Evolutionary conservation across 1,139 yeast genomes (phyloP).

Genomic region (Candida pseudocylindracea): DNA sequence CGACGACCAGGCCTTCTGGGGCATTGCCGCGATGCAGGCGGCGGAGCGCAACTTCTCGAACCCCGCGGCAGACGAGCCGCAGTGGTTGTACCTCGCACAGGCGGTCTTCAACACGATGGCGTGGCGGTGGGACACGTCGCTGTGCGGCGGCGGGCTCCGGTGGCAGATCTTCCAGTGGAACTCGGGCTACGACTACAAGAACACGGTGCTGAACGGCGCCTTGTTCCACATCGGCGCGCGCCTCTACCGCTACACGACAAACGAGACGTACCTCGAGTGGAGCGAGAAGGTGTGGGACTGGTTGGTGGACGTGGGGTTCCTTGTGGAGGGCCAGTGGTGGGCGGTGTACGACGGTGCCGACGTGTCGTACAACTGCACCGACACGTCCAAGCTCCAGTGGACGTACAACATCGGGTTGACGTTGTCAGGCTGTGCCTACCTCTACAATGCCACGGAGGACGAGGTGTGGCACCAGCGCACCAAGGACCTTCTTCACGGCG

Average conservation of each 20-base stretch:
- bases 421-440: conserved; percentile 62
- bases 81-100: conserved; percentile 56
- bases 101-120: conserved; percentile 84
- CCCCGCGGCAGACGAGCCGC: neutral
- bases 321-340: conserved; percentile 21
- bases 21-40: conserved; percentile 2
- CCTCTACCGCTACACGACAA: conserved; percentile 63
- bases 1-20: conserved; percentile 3
- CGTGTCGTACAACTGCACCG: conserved; percentile 38
- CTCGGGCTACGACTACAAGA: conserved; percentile 81
- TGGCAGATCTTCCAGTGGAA: conserved; percentile 97
- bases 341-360: conserved; percentile 59
- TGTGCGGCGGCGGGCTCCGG: conserved; percentile 77
- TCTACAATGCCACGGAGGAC: conserved; percentile 55
- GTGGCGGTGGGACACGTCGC: conserved; percentile 53
- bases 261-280: conserved; percentile 54
- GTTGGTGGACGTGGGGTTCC: conserved; percentile 40
- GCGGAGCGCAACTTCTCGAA: conserved; percentile 2
- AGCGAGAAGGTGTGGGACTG: conserved; percentile 68
- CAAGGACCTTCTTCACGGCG: conserved; percentile 23
- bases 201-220: conserved; percentile 79
- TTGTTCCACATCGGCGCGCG: conserved; percentile 76
- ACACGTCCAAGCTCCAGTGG: conserved; percentile 48
- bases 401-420: conserved; percentile 72
- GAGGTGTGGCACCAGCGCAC: conserved; percentile 47